Evolutionary conservation across 1,284 basidiomycete species (phyloP).

Genomic region (Ustilago crameri): DNA sequence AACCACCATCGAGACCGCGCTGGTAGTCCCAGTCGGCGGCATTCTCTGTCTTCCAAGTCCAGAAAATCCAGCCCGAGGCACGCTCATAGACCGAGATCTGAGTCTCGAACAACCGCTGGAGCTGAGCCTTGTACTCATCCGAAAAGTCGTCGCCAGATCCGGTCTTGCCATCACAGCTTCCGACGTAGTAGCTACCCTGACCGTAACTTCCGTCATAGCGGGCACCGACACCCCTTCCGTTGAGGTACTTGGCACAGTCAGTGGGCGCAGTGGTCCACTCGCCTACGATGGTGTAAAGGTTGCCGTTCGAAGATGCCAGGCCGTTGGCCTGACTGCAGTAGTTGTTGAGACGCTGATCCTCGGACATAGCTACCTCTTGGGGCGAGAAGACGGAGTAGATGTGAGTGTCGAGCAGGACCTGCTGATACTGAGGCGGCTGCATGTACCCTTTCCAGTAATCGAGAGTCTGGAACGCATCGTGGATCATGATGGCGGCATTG

Average conservation of each 20-base stretch:
- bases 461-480: slow-evolving; percentile 86
- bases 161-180: slow-evolving; percentile 79
- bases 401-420: slow-evolving; percentile 79
- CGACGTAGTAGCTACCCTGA: slow-evolving; percentile 70
- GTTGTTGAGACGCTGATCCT: slow-evolving; percentile 52
- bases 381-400: slow-evolving; percentile 63
- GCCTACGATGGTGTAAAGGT: slow-evolving; percentile 64
- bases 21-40: slow-evolving; percentile 68
- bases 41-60: slow-evolving; percentile 80
- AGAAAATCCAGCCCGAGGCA: slow-evolving; percentile 79
- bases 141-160: slow-evolving; percentile 80
- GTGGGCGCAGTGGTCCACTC: slow-evolving; percentile 74
- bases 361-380: slow-evolving; percentile 35
- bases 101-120: slow-evolving; percentile 85
- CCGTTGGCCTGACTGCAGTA: slow-evolving; percentile 52
- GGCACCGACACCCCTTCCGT: slow-evolving; percentile 74
- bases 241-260: slow-evolving; percentile 86
- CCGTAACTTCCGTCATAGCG: slow-evolving; percentile 81
- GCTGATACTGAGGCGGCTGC: slow-evolving; percentile 72
- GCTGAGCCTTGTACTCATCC: slow-evolving; percentile 81
- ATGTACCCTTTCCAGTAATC: slow-evolving; percentile 80
- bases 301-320: slow-evolving; percentile 41
- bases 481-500: slow-evolving; percentile 72
- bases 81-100: slow-evolving; percentile 72
- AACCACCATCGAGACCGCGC: slow-evolving; percentile 61